These are phyloP conservation scores for Alternaria rosae DNA, from an alignment of 2,329 filamentous ascomycete species.

Conservation along the genomic window DNA sequence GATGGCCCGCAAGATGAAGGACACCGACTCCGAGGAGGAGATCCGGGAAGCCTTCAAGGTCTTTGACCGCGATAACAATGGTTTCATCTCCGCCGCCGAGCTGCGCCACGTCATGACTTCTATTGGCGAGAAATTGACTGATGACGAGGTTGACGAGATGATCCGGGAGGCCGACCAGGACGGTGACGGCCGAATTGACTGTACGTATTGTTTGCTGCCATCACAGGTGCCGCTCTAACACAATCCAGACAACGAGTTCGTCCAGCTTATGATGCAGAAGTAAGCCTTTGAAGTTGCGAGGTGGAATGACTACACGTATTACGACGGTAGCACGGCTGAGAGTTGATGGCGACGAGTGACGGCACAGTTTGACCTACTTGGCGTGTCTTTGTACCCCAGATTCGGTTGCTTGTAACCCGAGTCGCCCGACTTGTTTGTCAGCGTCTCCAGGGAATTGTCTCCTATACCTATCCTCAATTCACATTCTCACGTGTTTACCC, in stretches of 20 bases:
- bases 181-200: conserved; percentile 70
- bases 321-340: conserved; percentile 37
- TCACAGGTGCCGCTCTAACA: conserved; percentile 1
- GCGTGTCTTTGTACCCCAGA: conserved; percentile 12
- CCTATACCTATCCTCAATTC: conserved; percentile 17
- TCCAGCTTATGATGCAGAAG: conserved; percentile 65
- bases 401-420: conserved; percentile 10
- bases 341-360: conserved; percentile 39
- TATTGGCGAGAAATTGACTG: conserved; percentile 69
- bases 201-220: conserved; percentile 49
- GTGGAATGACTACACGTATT: conserved; percentile 42
- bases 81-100: conserved; percentile 69
- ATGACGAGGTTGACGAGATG: conserved; percentile 71
- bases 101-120: conserved; percentile 69
- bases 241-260: conserved; percentile 61
- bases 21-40: conserved; percentile 69
- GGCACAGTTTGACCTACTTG: conserved; percentile 12
- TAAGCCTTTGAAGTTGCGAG: conserved; percentile 41
- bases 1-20: conserved; percentile 70
- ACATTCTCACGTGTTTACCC: conserved; percentile 13
- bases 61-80: conserved; percentile 71
- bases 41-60: conserved; percentile 71
- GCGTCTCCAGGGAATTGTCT: conserved; percentile 8
- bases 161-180: conserved; percentile 70
- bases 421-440: conserved; percentile 10